Evolutionary conservation across 2,329 filamentous ascomycete species (phyloP).

Genomic region (Cercospora canescens): DNA sequence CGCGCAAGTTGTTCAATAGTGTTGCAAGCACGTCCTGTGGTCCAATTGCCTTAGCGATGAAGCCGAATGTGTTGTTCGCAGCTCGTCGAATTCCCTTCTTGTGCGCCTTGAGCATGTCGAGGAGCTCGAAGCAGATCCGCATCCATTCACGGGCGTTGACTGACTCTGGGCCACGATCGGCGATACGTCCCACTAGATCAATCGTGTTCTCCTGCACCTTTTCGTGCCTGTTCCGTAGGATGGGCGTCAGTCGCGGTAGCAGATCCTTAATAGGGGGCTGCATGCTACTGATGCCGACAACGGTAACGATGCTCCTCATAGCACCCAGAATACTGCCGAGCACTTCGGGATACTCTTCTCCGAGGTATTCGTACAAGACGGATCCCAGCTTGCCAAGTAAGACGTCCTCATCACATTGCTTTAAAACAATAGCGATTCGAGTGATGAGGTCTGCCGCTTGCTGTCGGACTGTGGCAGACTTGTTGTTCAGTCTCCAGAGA

Average conservation of each 20-base stretch:
- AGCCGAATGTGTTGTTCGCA: slow-evolving; percentile 99
- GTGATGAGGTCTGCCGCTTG: slow-evolving; percentile 96
- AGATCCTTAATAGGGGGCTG: slow-evolving; percentile 97
- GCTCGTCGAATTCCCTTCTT: slow-evolving; percentile 98
- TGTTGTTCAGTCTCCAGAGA: slow-evolving; percentile 96
- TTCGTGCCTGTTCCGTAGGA: slow-evolving; percentile 95
- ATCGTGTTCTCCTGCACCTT: slow-evolving; percentile 99
- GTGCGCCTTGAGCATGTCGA: slow-evolving; percentile 99
- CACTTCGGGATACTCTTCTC: slow-evolving; percentile 97
- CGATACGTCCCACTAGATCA: slow-evolving; percentile 95
- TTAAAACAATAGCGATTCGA: slow-evolving; percentile 97
- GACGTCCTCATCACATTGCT: slow-evolving; percentile 94
- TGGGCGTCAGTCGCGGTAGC: slow-evolving; percentile 92
- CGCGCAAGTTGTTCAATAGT: slow-evolving; percentile 90
- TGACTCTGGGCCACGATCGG: slow-evolving; percentile 91
- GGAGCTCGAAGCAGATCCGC: slow-evolving; percentile 97
- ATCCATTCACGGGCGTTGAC: slow-evolving; percentile 99
- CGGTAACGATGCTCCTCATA: slow-evolving; percentile 92
- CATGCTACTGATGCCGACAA: slow-evolving; percentile 97
- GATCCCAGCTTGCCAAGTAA: slow-evolving; percentile 94
- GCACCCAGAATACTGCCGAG: slow-evolving; percentile 94
- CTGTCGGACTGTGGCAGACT: slow-evolving; percentile 92
- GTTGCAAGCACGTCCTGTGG: slow-evolving; percentile 96
- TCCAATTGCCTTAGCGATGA: slow-evolving; percentile 98
- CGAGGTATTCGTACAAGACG: slow-evolving; percentile 95